A percentile compares a stretch with the other conserved stretches of the same genome.
phyloP scores from a whole-genome alignment of 345 rosid species.

The Eucalyptus victrix region DNA sequence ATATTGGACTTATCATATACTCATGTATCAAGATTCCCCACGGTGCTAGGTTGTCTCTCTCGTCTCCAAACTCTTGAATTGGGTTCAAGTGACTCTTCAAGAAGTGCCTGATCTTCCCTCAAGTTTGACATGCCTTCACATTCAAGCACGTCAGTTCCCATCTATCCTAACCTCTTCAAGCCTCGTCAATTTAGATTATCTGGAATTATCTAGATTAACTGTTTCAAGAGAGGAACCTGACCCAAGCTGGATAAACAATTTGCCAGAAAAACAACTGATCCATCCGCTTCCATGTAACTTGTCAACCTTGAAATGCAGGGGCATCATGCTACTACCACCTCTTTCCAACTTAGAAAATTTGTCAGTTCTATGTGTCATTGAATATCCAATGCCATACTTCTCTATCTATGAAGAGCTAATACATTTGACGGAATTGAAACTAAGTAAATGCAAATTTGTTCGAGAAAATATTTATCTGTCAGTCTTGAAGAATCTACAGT shows the following conservation, averaged over 20 bases:
- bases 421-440: neutral
- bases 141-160: rapidly evolving
- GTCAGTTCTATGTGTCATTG: neutral
- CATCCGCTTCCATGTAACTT: neutral
- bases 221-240: neutral
- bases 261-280: rapidly evolving
- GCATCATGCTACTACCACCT: neutral
- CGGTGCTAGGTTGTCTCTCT: neutral
- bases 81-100: neutral
- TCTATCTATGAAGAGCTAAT: neutral
- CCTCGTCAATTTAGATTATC: rapidly evolving
- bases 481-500: neutral
- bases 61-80: neutral
- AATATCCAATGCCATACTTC: neutral
- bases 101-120: neutral
- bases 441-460: neutral
- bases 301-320: neutral
- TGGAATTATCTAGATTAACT: too few species aligned
- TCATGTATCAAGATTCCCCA: neutral
- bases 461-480: rapidly evolving
- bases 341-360: neutral
- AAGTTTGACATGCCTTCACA: too few species aligned
- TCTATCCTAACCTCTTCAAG: rapidly evolving
- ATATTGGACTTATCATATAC: neutral
- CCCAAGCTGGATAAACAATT: neutral